Evolutionary conservation across 164 flowering plant genomes (phyloP), one percentile per base, ranked within the genome.

Genomic region (Annona cherimola): DNA sequence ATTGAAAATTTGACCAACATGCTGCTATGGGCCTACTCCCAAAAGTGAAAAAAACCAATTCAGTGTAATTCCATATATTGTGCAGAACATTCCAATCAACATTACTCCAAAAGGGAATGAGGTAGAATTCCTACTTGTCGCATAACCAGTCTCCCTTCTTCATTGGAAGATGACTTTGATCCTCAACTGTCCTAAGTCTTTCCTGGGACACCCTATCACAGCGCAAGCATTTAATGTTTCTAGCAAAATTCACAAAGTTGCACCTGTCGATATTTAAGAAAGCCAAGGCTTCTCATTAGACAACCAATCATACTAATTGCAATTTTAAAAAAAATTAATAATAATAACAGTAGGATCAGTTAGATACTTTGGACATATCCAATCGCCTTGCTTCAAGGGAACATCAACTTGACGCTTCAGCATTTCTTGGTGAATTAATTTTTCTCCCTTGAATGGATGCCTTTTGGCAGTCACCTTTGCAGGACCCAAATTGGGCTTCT

Each of bases 141-240:
- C 97, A 94, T 72, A 88, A 76, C 97, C 98, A 94, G 81, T 92
- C 98, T 63, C 98, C 98, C 77, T 88, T 94, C 86, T 92, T 92
- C 78, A 86, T 43, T 41, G 92, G 95, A 78, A 92, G 88, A 80
- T 86, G 85, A 42, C 85, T 86, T 71, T 78, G 90, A 72, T 87
- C 86, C 80, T 85, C 89, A 6, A 85, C 71, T 72, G 79, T 83
- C 69, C 44, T 74, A 9, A 88, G 78, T 69, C 82, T 87, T 70
- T 89, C 97, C 76, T 81, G 68, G 45, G 39, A 81, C 5, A 87
- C 65, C 42, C 74, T 78, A 75, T 89, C 79, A 76, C 97, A 92
- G 5, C 86, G 81, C 84, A 92, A 79, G 81, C 98, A 94, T 84
- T 81, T 92, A 68, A 87, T 68, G 69, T 89, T 92, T 83, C 82